phyloP scores from a whole-genome alignment of 176 grass and related monocot genomes.

The Poa annua region DNA sequence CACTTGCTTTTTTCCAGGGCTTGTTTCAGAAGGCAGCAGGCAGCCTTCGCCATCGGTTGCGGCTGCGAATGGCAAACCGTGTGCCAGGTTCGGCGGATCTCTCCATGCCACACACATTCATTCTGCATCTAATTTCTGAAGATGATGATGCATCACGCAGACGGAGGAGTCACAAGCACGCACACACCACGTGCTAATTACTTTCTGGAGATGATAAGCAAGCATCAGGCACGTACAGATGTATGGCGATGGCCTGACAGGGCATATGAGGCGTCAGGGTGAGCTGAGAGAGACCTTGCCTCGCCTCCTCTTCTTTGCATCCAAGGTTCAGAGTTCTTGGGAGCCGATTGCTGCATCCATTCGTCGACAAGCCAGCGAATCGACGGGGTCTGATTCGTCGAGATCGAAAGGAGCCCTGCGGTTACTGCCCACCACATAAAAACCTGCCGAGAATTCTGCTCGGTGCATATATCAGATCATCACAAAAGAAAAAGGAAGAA shows the following conservation, averaged over 20 bases:
- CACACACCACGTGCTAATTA: neutral
- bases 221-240: neutral
- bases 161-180: neutral
- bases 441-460: slow-evolving; percentile 7
- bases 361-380: slow-evolving; percentile 4
- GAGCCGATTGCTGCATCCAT: neutral
- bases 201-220: neutral
- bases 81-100: slow-evolving; percentile 15
- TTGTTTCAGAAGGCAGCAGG: slow-evolving; percentile 28
- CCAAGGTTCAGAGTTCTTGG: neutral
- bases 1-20: neutral
- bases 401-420: slow-evolving; percentile 20
- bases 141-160: neutral
- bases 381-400: neutral
- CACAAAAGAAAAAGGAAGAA: slow-evolving; percentile 4
- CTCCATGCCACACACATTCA: slow-evolving; percentile 15
- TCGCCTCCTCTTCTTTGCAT: neutral
- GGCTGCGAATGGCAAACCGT: slow-evolving; percentile 32
- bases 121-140: neutral
- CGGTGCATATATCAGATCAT: neutral
- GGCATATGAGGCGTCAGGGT: neutral
- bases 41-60: slow-evolving; percentile 14
- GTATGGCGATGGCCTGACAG: neutral
- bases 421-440: slow-evolving; percentile 33
- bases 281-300: neutral